Percentiles rank a stretch among this genome's conserved stretches.
Evolutionary conservation across 768 basidiomycete species (phyloP).

Genomic region (Podaxis rugospora): DNA sequence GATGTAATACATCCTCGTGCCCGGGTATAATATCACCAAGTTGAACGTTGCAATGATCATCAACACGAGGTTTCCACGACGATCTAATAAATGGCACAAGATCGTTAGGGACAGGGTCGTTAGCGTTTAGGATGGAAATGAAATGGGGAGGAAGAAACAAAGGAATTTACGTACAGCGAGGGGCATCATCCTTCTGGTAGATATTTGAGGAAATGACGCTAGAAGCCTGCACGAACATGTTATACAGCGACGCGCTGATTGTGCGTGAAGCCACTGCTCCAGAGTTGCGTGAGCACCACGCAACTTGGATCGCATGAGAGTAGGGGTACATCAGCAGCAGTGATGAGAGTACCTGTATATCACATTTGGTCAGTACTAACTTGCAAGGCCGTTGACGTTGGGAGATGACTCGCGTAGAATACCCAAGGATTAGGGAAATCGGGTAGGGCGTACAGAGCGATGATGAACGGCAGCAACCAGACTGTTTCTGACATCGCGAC

Average conservation of each 20-base stretch:
- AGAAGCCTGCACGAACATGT: constrained; percentile 38
- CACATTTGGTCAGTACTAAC: background rate
- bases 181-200: constrained; percentile 54
- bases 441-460: constrained; percentile 49
- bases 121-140: background rate
- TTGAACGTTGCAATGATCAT: constrained; percentile 50
- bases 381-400: background rate
- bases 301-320: constrained; percentile 51
- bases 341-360: constrained; percentile 16
- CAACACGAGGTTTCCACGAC: constrained; percentile 53
- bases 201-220: constrained; percentile 48
- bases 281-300: constrained; percentile 57
- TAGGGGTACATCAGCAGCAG: constrained; percentile 23
- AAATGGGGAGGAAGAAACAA: background rate
- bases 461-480: constrained; percentile 59
- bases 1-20: constrained; percentile 49
- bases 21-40: constrained; percentile 46
- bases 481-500: constrained; percentile 50
- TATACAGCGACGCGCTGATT: constrained; percentile 56
- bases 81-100: constrained; percentile 32
- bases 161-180: constrained; percentile 36
- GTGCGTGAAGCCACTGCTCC: constrained; percentile 58
- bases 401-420: constrained; percentile 35
- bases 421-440: constrained; percentile 47
- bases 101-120: background rate